Evolutionary conservation across 805 yeast species (phyloP), one percentile per base, ranked within the genome.

Genomic region (Metschnikowia aberdeeniae): DNA sequence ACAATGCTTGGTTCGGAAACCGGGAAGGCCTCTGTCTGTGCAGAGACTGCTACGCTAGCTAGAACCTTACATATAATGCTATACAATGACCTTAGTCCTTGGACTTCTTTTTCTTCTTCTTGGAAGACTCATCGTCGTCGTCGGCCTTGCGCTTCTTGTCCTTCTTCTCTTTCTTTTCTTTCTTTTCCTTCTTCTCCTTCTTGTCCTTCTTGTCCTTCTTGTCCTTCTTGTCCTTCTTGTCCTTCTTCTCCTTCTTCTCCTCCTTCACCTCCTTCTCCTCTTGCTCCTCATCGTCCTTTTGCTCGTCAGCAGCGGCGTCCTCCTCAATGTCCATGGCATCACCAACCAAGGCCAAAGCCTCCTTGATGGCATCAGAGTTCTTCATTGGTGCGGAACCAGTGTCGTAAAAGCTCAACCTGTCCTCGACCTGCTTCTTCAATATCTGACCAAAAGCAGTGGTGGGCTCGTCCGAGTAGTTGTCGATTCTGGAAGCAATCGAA

Each of bases 401-500:
- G 67, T 88, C 96, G 77, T 89, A 93, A 67, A 93, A 93, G 70
- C 82, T 86, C 62, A 93, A 80, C 75, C 99, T 86, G 72, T 93
- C 97, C 76, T 93, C 99, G 56, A 93, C 98, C 78, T 93, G 99
- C 70, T 87, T 81, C 78, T 89, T 90, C 70, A 93, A 81, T 45
- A 90, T 84, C 59, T 80, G 76, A 67, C 99, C 99, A 59, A 93
- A 93, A 43, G 81, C 87, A 51, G 84, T 86, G 36, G 89, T 77
- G 61, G 99, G 97, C 66, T 84, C 87, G 66, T 93, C 99, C 46
- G 97, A 85, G 71, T 89, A 93, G 75, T 89, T 89, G 74, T 93
- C 99, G 62, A 93, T 92, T 80, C 99, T 89, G 42, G 97, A 89
- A 49, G 99, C 99, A 73, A 93, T 92, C 34, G 99, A 86, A 81